A percentile compares a stretch with the other conserved stretches of the same genome.
Evolutionary conservation across 352 stramenopile species (phyloP).

Genomic region (Pythium apleroticum): DNA sequence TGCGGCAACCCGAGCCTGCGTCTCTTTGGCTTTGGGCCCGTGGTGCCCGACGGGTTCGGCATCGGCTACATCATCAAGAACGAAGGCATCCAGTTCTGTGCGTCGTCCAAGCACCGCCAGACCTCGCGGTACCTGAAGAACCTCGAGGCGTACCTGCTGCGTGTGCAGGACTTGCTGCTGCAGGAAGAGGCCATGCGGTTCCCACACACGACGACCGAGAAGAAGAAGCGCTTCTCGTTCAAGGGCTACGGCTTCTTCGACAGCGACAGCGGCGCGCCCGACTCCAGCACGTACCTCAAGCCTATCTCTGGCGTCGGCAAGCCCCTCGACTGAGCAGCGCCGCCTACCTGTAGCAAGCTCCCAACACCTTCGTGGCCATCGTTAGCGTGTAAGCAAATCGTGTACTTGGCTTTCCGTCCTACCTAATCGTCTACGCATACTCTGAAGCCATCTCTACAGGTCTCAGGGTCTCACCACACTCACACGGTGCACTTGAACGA

Average conservation of each 20-base stretch:
- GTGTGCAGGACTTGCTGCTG: constrained; percentile 75
- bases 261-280: constrained; percentile 18
- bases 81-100: constrained; percentile 88
- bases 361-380: no score
- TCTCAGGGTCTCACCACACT: no score
- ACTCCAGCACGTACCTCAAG: constrained; percentile 21
- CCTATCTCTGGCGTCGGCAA: constrained; percentile 26
- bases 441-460: neutral
- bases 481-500: neutral
- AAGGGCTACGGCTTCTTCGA: constrained; percentile 87
- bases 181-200: constrained; percentile 80
- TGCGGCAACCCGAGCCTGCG: constrained; percentile 95
- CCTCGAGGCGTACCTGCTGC: constrained; percentile 74
- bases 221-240: constrained; percentile 46
- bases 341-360: no score
- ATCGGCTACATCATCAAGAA: constrained; percentile 99
- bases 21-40: constrained; percentile 93
- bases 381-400: no score
- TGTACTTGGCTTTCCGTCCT: no score
- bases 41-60: constrained; percentile 93
- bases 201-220: constrained; percentile 56
- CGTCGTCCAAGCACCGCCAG: constrained; percentile 78
- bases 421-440: no score
- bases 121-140: constrained; percentile 85
- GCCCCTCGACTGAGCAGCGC: constrained; percentile 21